Base-by-base conservation (phyloP, 495 filamentous ascomycete species). In the Penicillium herquei region DNA sequence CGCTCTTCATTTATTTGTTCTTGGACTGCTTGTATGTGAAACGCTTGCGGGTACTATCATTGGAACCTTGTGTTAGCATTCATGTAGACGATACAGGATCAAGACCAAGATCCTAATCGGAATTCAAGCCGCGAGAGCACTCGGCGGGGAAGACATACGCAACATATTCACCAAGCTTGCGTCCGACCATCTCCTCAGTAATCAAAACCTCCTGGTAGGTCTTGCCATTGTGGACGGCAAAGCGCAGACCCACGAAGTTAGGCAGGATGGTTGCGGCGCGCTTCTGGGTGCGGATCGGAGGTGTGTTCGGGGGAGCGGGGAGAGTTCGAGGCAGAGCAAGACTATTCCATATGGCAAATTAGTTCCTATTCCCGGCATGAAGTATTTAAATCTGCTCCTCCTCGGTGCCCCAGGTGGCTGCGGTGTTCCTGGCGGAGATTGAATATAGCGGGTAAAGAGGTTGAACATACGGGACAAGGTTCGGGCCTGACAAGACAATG, bases 161-260 rank as follows among this genome's bases (percentile, higher is more conserved):
- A 57, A 92, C 84, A 72, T 96, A 98, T 77, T 98, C 95, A 57
- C 94, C 94, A 65, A 98, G 78, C 75, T 98, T 98, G 70, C 95
- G 87, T 40, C 95, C 94, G 13, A 98, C 95, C 95, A 98, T 98
- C 67, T 98, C 91, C 72, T 97, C 93, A 39, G 92, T 96, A 55
- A 98, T 87, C 44, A 79, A 78, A 32, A 98, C 78, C 69, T 98
- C 95, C 56, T 89, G 70, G 68, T 98, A 98, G 1, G 80, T 84
- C 81, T 96, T 98, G 60, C 94, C 94, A 70, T 97, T 98, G 68
- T 98, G 88, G 17, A 98, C 84, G 65, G 93, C 88, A 73, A 98
- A 98, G 65, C 84, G 87, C 61, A 96, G 77, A 7, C 94, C 95
- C 30, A 98, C 92, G 71, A 98, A 98, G 70, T 90, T 95, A 39